A percentile compares a stretch with the other conserved stretches of the same genome.
Evolutionary conservation across 192 early-diverging fungal genomes (phyloP).

Genomic region (Podila epigama): DNA sequence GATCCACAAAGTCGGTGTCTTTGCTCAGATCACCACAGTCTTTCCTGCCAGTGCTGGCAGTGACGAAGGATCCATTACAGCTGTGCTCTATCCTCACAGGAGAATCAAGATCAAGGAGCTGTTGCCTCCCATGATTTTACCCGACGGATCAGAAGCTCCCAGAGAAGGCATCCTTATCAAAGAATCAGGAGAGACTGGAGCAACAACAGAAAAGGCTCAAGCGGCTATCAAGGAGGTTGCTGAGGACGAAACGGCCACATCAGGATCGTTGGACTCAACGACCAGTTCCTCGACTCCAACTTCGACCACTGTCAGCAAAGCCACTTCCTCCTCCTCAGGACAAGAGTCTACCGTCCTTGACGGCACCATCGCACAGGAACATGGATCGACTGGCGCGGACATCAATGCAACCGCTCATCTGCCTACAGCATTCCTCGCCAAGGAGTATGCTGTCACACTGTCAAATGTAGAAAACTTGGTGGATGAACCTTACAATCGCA

Average conservation of each 20-base stretch:
- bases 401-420: slow-evolving; percentile 13
- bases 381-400: background rate
- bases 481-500: slow-evolving; percentile 86
- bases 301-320: background rate
- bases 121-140: slow-evolving; percentile 53
- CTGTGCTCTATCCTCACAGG: slow-evolving; percentile 95
- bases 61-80: slow-evolving; percentile 85
- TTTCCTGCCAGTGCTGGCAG: slow-evolving; percentile 79
- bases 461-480: slow-evolving; percentile 88
- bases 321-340: slow-evolving; percentile 4
- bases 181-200: slow-evolving; percentile 14
- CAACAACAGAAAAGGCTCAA: slow-evolving; percentile 12
- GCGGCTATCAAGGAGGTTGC: slow-evolving; percentile 24
- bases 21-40: slow-evolving; percentile 95
- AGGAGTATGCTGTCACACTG: slow-evolving; percentile 83
- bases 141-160: slow-evolving; percentile 39
- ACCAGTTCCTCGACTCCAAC: background rate
- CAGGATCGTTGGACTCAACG: slow-evolving; percentile 4
- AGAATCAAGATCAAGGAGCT: slow-evolving; percentile 83
- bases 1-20: slow-evolving; percentile 91
- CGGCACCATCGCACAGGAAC: slow-evolving; percentile 12
- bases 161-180: slow-evolving; percentile 38
- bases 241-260: slow-evolving; percentile 15
- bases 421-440: slow-evolving; percentile 54
- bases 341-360: slow-evolving; percentile 21